Base-by-base conservation (phyloP, 1,284 basidiomycete genomes). In the Puccinia triticina region DNA sequence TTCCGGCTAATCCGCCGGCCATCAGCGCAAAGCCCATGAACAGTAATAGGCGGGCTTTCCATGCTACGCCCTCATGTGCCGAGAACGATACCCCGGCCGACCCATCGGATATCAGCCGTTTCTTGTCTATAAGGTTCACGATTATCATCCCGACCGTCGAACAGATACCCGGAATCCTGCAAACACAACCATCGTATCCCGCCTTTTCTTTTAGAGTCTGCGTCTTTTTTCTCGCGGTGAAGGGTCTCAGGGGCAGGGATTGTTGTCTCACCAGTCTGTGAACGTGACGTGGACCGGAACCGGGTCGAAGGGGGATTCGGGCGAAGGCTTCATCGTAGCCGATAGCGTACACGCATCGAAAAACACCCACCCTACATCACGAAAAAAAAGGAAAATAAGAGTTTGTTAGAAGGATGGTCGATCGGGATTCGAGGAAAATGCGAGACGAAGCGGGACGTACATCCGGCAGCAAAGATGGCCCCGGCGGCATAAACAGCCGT, bases 1-100 rank as follows among this genome's bases (percentile, higher is more conserved):
- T 95, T 67, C 96, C 96, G 16, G 96, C 96, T 76, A 98, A 88
- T 0, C 96, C 96, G 37, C 96, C 96, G 0, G 96, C 96, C 94
- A 98, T 94, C 76, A 98, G 88, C 0, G 96, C 95, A 86, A 99
- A 98, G 0, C 96, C 96, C 84, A 98, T 91, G 88, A 99, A 99
- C 84, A 98, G 88, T 85, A 96, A 91, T 83, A 96, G 88, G 50
- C 95, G 89, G 2, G 96, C 95, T 83, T 94, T 90, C 93, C 94
- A 96, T 23, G 96, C 94, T 0, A 94, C 93, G 7, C 91, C 94
- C 29, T 86, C 86, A 29, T 86, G 84, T 73, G 88, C 88, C 4
- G 92, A 92, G 86, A 92, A 93, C 2, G 90, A 78, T 32, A 82
- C 64, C 10, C 87, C 91, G 11, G 77, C 83, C 29, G 78, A 83